Percentiles rank a stretch among this genome's conserved stretches.
phyloP scores from a whole-genome alignment of 371 early-diverging fungal genomes.

The Lichtheimia corymbifera region DNA sequence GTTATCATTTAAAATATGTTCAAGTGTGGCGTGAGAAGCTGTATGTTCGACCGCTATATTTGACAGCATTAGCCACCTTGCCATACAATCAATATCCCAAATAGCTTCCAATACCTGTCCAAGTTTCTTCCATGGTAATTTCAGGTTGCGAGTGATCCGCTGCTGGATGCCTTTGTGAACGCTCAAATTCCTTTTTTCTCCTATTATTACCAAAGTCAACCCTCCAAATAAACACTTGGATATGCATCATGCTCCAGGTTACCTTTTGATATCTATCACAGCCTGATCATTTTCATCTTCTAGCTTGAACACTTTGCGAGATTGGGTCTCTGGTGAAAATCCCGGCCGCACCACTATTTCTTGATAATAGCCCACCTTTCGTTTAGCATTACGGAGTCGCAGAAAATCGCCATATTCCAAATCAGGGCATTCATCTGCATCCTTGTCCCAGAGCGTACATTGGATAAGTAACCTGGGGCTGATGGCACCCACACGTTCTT shows the following conservation, averaged over 20 bases:
- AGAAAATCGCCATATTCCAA: constrained; percentile 17
- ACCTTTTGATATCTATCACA: constrained; percentile 5
- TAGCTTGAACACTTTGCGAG: constrained; percentile 11
- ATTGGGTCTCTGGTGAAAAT: background rate
- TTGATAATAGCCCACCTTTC: constrained; percentile 4
- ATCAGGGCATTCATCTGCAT: constrained; percentile 11
- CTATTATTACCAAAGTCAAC: background rate
- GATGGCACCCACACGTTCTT: constrained; percentile 1
- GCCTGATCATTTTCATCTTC: constrained; percentile 1
- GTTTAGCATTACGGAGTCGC: constrained; percentile 4
- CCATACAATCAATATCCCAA: background rate
- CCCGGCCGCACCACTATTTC: constrained; percentile 14
- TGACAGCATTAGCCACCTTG: background rate
- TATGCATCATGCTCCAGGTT: background rate
- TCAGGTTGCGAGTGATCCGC: background rate
- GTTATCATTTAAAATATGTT: background rate
- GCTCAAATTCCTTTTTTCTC: background rate
- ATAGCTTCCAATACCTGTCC: background rate
- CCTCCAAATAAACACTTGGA: background rate
- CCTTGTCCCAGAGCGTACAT: constrained; percentile 28
- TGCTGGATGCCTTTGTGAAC: background rate
- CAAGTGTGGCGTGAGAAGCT: background rate
- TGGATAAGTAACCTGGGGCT: constrained; percentile 11
- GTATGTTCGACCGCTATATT: background rate
- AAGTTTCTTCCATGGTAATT: background rate